Evolutionary conservation across 352 stramenopile genomes (phyloP).

Genomic region (Pythium dissimile): DNA sequence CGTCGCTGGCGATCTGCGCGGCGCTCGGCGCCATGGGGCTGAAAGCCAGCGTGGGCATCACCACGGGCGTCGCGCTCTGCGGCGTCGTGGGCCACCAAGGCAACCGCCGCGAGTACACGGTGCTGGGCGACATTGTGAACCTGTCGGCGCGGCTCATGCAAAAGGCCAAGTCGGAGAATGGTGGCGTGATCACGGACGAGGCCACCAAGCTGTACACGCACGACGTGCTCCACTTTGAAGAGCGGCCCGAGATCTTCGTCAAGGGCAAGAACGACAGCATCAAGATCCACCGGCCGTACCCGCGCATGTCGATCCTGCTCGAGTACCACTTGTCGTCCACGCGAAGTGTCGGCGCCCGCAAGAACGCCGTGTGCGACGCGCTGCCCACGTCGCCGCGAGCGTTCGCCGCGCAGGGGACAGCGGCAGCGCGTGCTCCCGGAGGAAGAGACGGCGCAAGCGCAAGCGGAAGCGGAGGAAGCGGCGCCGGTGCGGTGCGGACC

Average conservation of each 20-base stretch:
- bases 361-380: slow-evolving; percentile 25
- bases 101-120: slow-evolving; percentile 91
- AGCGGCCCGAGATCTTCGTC: slow-evolving; percentile 83
- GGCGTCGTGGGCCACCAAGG: slow-evolving; percentile 90
- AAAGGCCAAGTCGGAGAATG: slow-evolving; percentile 77
- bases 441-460: too few relatives aligned
- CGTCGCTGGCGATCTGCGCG: slow-evolving; percentile 82
- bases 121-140: slow-evolving; percentile 94
- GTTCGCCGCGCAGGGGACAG: too few relatives aligned
- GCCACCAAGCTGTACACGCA: slow-evolving; percentile 80
- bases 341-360: not conserved
- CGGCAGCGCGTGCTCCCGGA: too few relatives aligned
- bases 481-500: slow-evolving; percentile 13
- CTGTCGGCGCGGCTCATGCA: slow-evolving; percentile 92
- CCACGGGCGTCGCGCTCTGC: slow-evolving; percentile 89
- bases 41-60: slow-evolving; percentile 90
- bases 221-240: slow-evolving; percentile 88
- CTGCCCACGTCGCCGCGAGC: slow-evolving; percentile 7
- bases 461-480: not conserved
- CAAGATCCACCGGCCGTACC: slow-evolving; percentile 85
- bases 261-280: slow-evolving; percentile 93
- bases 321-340: slow-evolving; percentile 63
- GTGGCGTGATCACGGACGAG: slow-evolving; percentile 87
- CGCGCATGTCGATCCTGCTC: slow-evolving; percentile 80
- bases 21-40: slow-evolving; percentile 56